Base-by-base conservation (phyloP, 192 early-diverging fungal species). In the Coemansia sp. region DNA sequence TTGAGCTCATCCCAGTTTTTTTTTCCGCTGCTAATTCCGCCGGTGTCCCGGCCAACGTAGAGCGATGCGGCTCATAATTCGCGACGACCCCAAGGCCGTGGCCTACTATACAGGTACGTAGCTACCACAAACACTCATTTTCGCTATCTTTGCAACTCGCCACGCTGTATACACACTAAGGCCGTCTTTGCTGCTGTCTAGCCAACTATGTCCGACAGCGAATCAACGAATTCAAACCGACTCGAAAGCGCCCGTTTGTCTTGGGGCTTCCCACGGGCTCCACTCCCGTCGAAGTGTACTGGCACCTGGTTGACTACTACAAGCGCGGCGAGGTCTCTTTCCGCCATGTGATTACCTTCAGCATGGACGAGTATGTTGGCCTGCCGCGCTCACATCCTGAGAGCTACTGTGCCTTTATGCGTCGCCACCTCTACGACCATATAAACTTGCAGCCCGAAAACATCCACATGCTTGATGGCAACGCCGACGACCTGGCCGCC, bases 401-500 rank as follows among this genome's bases (percentile, higher is more conserved):
- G 79, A 89, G 88, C 40, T 93, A 94, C 80, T 92, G 90, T 80
- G 86, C 89, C 18, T 94, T 94, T 72, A 94, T 94, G 92, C 91
- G 86, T 84, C 89, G 87, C 66, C 86, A 93, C 63, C 86, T 94
- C 37, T 94, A 93, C 80, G 89, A 91, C 73, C 90, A 93, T 69
- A 86, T 94, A 63, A 85, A 94, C 60, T 90, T 93, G 63, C 74
- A 79, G 26, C 84, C 87, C 13, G 80, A 91, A 65, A 92, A 92
- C 67, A 91, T 91, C 23, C 83, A 94, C 71, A 90, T 94, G 68
- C 85, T 94, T 10, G 85, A 94, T 57, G 93, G 93, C 14, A 94
- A 94, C 73, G 90, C 91, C 6, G 84, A 85, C 14, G 88, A 94
- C 63, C 63, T 94, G 62, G 89, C 92, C 50, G 85, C 85, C 43